A percentile compares a stretch with the other conserved stretches of the same genome.
These are phyloP conservation scores for Gyromitra esculenta DNA, from an alignment of 2,329 filamentous ascomycete genomes.

Conservation along the genomic window DNA sequence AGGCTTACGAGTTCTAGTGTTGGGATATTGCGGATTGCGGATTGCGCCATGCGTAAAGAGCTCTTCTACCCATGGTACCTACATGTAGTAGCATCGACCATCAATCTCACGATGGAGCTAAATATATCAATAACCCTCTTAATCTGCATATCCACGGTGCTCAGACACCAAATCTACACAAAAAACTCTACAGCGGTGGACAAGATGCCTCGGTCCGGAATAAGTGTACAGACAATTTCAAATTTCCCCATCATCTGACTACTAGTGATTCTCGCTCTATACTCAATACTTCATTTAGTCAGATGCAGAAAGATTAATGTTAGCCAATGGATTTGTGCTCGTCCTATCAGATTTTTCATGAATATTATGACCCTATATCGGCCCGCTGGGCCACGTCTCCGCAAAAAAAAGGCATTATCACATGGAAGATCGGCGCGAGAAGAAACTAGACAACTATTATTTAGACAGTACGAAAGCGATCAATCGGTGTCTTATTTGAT, in stretches of 20 bases:
- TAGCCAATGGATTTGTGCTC: background rate
- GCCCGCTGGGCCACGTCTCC: background rate
- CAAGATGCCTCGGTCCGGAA: background rate
- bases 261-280: background rate
- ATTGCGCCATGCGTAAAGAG: background rate
- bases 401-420: background rate
- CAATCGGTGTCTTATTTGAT: background rate
- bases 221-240: background rate
- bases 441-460: background rate
- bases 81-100: background rate
- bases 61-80: background rate
- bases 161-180: background rate
- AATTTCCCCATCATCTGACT: background rate
- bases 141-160: background rate
- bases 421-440: background rate
- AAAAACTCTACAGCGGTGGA: background rate
- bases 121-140: background rate
- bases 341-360: background rate
- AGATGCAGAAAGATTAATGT: background rate
- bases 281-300: background rate
- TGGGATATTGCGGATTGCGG: background rate
- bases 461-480: background rate
- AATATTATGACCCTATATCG: background rate
- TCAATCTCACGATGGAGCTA: background rate
- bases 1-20: constrained; percentile 10